Base-by-base conservation (phyloP, 225 moss, liverwort and hornwort genomes). In the Marchantia polymorpha region DNA sequence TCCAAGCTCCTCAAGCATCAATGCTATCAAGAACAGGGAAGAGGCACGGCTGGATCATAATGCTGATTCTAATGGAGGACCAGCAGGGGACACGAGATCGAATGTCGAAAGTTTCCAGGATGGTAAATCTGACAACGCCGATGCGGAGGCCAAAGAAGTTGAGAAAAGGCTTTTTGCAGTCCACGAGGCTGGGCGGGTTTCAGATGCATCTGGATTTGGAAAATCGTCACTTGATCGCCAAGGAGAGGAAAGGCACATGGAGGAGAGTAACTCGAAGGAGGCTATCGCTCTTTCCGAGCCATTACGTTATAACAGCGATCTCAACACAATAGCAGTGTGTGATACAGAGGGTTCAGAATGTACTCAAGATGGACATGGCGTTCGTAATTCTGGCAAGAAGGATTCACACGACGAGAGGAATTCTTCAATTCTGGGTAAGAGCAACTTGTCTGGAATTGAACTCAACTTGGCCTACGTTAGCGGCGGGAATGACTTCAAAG, bases 321-420 rank as follows among this genome's bases (percentile, higher is more conserved):
- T 68, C 73, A 84, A 77, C 16, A 56, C 60, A 75, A 23, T 72
- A 26, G 69, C 39, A 10, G 73, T 29, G 26, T 51, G 50, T 73
- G 79, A 66, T 49, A 61, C n/a, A 3, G 81, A 83, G 31, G 73
- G 47, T 25, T 50, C 77, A 7, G 63, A 53, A 52, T 65, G 17
- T 15, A 61, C 73, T 71, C 78, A 80, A 70, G 93, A 94, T 82
- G 85, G 82, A n/a, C 84, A 85, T 50, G 81, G 83, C 16, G 83
- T 77, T 65, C 83, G 78, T 79, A 94, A 89, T 68, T 86, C 86
- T 48, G 84, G 83, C 49, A 89, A 88, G 79, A 86, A 90, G 79
- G 89, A 90, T 77, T 83, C 71, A 80, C 63, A 75, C 13, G 93
- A 94, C 10, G 95, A 95, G 59, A 89, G 89, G 79, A 86, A 88